Conservation (phyloP, 805 yeast species). For the Lipomyces yamanashiensis region DNA sequence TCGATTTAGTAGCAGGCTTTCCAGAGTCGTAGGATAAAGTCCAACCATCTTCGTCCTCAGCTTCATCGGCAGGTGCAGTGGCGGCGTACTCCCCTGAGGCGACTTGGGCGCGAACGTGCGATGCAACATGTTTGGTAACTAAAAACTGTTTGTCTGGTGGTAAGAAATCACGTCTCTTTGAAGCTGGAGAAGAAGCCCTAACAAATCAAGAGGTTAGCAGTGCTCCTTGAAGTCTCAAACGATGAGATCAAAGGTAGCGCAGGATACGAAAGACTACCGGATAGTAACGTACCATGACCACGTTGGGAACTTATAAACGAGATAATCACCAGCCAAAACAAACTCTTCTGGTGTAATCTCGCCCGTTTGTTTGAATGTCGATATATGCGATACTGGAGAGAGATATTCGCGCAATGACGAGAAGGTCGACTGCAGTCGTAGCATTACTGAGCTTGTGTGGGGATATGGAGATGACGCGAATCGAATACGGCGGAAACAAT, state of each 20-base stretch:
- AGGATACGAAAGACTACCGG: not conserved
- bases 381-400: slow-evolving; percentile 86
- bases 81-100: slow-evolving; percentile 24
- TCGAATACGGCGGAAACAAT: too few relatives aligned
- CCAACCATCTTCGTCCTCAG: slow-evolving; percentile 47
- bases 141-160: slow-evolving; percentile 87
- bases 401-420: slow-evolving; percentile 88
- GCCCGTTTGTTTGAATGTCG: slow-evolving; percentile 84
- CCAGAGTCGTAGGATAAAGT: slow-evolving; percentile 26
- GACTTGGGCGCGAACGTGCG: slow-evolving; percentile 66
- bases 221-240: not conserved
- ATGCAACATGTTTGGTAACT: slow-evolving; percentile 88
- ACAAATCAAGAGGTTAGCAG: not conserved
- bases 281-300: slow-evolving; percentile 75
- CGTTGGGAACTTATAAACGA: slow-evolving; percentile 90
- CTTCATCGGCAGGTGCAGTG: slow-evolving; percentile 35
- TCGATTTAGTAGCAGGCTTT: not conserved
- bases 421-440: slow-evolving; percentile 66
- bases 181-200: slow-evolving; percentile 57
- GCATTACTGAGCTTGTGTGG: slow-evolving; percentile 42
- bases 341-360: slow-evolving; percentile 96
- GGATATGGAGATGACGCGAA: not conserved
- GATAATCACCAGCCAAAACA: slow-evolving; percentile 90
- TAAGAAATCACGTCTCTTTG: slow-evolving; percentile 66
- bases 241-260: not conserved